phyloP scores from a whole-genome alignment of 2,329 filamentous ascomycete genomes.

The Fusarium lyarnte region DNA sequence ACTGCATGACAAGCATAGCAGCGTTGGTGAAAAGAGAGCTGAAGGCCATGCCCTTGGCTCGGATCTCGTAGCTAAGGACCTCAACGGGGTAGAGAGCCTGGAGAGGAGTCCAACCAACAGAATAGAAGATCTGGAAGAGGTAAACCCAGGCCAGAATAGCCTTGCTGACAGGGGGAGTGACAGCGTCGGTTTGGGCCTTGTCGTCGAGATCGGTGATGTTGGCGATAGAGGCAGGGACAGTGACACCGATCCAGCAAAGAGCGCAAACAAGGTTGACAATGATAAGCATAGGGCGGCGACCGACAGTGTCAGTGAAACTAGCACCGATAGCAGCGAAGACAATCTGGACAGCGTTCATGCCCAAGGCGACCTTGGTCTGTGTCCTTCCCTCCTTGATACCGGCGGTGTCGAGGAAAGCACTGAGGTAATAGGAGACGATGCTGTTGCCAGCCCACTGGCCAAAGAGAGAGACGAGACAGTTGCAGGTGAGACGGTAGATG shows the following conservation, averaged over 20 bases:
- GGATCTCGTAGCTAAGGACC: conserved; percentile 62
- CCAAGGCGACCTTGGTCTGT: conserved; percentile 58
- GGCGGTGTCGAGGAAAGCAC: conserved; percentile 60
- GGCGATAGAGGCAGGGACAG: conserved; percentile 54
- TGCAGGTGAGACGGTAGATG: conserved; percentile 57
- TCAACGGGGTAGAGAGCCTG: conserved; percentile 62
- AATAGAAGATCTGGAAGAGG: conserved; percentile 51
- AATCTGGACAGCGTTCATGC: conserved; percentile 60
- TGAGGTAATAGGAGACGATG: conserved; percentile 60
- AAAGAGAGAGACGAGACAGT: conserved; percentile 55
- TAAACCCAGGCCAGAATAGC: conserved; percentile 58
- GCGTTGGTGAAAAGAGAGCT: conserved; percentile 56
- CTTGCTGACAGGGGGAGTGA: conserved; percentile 50
- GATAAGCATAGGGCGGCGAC: conserved; percentile 62
- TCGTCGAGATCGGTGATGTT: conserved; percentile 43
- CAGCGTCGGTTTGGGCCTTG: conserved; percentile 36
- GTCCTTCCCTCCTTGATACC: conserved; percentile 53
- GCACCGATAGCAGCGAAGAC: conserved; percentile 60
- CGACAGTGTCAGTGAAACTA: conserved; percentile 57
- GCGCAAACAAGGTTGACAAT: conserved; percentile 57
- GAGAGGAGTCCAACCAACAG: conserved; percentile 51
- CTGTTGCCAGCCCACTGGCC: conserved; percentile 58
- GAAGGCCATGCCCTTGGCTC: conserved; percentile 66
- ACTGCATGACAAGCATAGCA: conserved; percentile 51
- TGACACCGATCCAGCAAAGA: conserved; percentile 60